Evolutionary conservation across 2,329 filamentous ascomycete species (phyloP).

Genomic region (Fusarium nelsonii): DNA sequence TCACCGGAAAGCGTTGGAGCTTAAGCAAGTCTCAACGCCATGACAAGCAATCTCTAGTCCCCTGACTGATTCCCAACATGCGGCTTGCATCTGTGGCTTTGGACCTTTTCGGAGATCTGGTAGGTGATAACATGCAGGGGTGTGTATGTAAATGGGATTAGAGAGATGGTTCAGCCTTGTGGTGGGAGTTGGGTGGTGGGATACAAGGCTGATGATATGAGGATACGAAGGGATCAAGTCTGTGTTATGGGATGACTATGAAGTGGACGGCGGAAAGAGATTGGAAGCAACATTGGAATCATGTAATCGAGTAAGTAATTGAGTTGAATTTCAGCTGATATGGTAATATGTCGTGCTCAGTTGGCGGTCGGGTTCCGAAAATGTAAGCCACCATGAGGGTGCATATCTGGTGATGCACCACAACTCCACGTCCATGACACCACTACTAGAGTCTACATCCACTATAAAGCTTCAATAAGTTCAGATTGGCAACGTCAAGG

Average conservation of each 20-base stretch:
- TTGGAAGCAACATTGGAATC: not conserved
- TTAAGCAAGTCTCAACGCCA: slow-evolving; percentile 30
- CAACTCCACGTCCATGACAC: not conserved
- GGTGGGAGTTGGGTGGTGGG: not conserved
- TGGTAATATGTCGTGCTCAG: not conserved
- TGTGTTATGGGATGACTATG: not conserved
- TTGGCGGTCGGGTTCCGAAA: slow-evolving; percentile 34
- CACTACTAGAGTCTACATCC: not conserved
- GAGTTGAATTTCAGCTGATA: not conserved
- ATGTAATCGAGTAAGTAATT: not conserved
- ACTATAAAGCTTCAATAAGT: not conserved
- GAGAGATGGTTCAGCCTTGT: slow-evolving; percentile 23
- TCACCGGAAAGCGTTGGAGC: slow-evolving; percentile 34
- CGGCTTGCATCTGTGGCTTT: slow-evolving; percentile 39
- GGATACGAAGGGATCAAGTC: not conserved
- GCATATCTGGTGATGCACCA: not conserved
- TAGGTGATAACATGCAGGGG: slow-evolving; percentile 15
- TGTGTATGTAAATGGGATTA: slow-evolving; percentile 8
- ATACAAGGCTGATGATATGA: slow-evolving; percentile 9
- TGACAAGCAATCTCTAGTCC: slow-evolving; percentile 9
- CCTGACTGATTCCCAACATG: slow-evolving; percentile 46
- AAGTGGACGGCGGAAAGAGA: too few species aligned
- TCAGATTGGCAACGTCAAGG: not conserved
- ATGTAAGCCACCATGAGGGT: slow-evolving; percentile 17
- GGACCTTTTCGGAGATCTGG: slow-evolving; percentile 20